Base-by-base conservation (phyloP, 441 rosid genomes). In the Bruguiera hainesii region DNA sequence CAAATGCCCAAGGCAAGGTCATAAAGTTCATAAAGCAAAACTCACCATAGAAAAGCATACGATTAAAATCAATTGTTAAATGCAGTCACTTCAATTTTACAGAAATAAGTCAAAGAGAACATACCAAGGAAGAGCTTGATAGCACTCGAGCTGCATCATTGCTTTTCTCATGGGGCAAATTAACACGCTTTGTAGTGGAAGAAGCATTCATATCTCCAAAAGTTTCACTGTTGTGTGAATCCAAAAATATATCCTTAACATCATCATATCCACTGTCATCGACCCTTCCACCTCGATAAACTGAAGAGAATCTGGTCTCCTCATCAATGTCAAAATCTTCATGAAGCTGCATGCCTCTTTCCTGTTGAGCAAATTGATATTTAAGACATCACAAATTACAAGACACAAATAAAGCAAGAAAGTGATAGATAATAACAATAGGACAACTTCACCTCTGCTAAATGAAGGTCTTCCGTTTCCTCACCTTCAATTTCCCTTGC, bases 401-500 rank as follows among this genome's bases (percentile, higher is more conserved):
- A 65, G 6, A 61, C 49, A 65, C 21, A 58, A 25, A 37, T 21
- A 66, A 64, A 60, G 28, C 8, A 59, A 67, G 29, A 28, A 61
- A 72, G 28, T 65, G 60, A 61, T 26, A 64, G 29, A 55, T 60
- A 33, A 61, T 60, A 55, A 56, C 33, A 71, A 10, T 21, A 53
- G 53, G 52, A 66, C 30, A 77, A 71, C 39, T 66, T 62, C 70
- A 88, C 97, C 92, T 96, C 98, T 35, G 97, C 94, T 71, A 89
- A 76, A 80, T 93, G 99, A 85, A 84, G 90, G 77, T 96, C 98
- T 60, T 75, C 75, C 23, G 98, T 93, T 19, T 81, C 93, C 77
- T 96, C 98, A 37, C 94, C 88, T 89, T 85, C 96, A 67, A 96
- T 93, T 86, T 93, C 99, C 79, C 81, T 83, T 11, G 99, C 98